These are phyloP conservation scores for Boletus rufocinnamomeus DNA, from an alignment of 768 basidiomycete species.

Conservation along the genomic window DNA sequence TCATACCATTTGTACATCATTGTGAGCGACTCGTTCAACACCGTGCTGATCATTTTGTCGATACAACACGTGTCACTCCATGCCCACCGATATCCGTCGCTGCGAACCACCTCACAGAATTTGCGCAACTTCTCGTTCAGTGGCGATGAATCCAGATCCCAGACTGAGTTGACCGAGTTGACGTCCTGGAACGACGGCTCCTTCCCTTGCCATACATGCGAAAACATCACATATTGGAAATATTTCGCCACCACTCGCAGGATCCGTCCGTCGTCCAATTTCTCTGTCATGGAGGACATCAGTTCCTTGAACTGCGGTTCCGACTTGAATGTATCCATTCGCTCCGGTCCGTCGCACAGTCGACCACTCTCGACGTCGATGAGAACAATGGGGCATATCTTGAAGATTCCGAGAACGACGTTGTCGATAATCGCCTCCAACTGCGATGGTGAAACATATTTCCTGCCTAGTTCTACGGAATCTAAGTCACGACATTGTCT, in stretches of 20 bases:
- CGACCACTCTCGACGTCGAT: background rate
- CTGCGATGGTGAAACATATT: background rate
- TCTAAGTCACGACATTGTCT: background rate
- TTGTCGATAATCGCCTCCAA: background rate
- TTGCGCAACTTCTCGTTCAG: too few species aligned
- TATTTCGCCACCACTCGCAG: background rate
- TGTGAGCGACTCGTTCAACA: too few species aligned
- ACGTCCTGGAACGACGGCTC: background rate
- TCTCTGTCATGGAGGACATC: background rate
- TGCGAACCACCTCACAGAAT: too few species aligned
- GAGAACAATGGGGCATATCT: background rate
- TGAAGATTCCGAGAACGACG: background rate
- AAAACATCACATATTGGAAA: slow-evolving; percentile 7
- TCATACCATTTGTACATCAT: too few species aligned
- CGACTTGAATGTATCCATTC: background rate
- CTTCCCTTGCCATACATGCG: background rate
- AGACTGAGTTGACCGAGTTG: background rate
- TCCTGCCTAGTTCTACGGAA: background rate
- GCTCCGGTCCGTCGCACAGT: background rate
- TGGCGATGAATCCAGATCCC: background rate
- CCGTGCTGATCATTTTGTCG: too few species aligned
- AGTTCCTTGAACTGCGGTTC: background rate
- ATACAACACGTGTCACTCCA: too few species aligned
- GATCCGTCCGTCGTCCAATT: background rate
- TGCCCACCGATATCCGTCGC: too few species aligned